These are phyloP conservation scores for Santalum album DNA, from an alignment of 164 flowering plant species.

Conservation along the genomic window DNA sequence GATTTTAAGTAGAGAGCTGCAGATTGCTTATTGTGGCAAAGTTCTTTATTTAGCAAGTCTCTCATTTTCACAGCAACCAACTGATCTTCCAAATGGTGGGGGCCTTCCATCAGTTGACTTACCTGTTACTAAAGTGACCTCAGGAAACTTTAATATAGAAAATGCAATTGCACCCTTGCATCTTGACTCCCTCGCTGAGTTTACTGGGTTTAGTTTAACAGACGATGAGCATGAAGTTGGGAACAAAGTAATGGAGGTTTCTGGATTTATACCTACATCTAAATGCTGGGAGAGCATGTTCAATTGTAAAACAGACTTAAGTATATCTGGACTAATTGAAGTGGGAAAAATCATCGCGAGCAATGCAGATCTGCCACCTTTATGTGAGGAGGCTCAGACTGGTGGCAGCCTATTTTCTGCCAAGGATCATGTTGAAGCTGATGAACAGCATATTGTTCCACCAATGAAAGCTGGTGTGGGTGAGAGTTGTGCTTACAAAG, in stretches of 20 bases:
- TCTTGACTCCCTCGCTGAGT: constrained; percentile 6
- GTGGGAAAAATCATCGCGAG: neutral
- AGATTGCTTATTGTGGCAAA: neutral
- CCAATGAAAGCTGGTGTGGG: constrained; percentile 1
- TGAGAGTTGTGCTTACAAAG: constrained; percentile 6
- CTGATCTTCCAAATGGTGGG: constrained; percentile 6
- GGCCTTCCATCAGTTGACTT: constrained; percentile 7
- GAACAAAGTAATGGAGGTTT: constrained; percentile 4
- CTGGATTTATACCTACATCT: constrained; percentile 1
- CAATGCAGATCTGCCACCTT: neutral
- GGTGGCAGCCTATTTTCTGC: neutral
- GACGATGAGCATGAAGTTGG: constrained; percentile 10
- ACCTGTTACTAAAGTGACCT: constrained; percentile 2
- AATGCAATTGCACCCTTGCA: constrained; percentile 1
- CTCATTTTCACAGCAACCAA: constrained; percentile 12
- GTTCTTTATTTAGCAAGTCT: neutral
- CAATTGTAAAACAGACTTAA: neutral
- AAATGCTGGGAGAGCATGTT: neutral
- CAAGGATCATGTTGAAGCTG: neutral
- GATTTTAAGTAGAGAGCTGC: neutral
- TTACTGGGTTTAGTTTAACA: constrained; percentile 1
- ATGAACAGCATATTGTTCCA: constrained; percentile 4
- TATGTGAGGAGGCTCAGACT: neutral
- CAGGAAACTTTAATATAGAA: constrained; percentile 7
- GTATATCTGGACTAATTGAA: neutral